Evolutionary conservation across 495 filamentous ascomycete species (phyloP).

Genomic region (Bacidia gigantensis): DNA sequence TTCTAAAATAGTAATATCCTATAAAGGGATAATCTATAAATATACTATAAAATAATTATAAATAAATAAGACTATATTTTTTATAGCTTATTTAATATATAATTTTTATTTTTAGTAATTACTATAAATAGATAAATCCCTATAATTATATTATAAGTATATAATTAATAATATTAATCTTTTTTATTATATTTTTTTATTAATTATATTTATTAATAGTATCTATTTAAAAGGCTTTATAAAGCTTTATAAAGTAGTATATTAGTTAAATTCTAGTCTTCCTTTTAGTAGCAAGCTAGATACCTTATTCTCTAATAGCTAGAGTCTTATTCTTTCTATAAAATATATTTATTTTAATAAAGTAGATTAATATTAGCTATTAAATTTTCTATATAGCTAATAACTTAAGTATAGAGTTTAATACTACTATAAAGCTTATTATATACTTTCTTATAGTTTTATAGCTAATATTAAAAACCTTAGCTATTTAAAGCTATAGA

Average conservation of each 20-base stretch:
- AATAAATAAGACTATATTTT: not conserved
- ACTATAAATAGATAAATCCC: too few species aligned
- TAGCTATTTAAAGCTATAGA: not conserved
- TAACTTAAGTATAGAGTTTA: too few species aligned
- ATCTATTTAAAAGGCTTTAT: not conserved
- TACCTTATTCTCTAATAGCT: too few species aligned
- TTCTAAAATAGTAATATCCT: not conserved
- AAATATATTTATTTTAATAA: too few species aligned
- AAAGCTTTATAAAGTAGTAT: too few species aligned
- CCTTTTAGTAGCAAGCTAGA: too few species aligned
- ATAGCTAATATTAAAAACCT: not conserved
- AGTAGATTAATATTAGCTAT: too few species aligned
- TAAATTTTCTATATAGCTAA: too few species aligned
- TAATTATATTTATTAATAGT: not conserved
- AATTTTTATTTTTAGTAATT: conserved; percentile 1
- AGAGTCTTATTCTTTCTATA: too few species aligned
- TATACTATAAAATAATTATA: not conserved
- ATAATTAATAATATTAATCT: not conserved
- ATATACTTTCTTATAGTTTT: too few species aligned
- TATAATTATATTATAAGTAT: not conserved
- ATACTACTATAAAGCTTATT: too few species aligned
- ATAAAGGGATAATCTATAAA: conserved; percentile 1
- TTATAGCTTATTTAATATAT: not conserved
- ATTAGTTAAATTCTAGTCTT: too few species aligned
- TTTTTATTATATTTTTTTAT: not conserved